Evolutionary conservation across 495 filamentous ascomycete species (phyloP), one percentile per base, ranked within the genome.

Genomic region (Penicillium taxi): DNA sequence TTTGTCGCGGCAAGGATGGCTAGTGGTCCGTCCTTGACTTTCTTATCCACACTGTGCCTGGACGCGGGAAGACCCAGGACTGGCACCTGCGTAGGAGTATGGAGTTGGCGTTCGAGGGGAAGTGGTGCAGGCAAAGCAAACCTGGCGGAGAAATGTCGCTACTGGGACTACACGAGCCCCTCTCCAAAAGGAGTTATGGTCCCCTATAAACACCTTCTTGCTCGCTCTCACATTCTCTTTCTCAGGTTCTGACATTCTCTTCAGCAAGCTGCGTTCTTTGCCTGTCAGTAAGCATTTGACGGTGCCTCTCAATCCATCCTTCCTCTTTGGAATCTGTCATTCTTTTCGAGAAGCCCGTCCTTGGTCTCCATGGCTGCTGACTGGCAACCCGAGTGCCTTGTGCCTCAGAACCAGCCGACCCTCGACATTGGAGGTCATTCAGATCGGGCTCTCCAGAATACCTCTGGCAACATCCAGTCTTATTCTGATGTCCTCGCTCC

Each of bases 201-300:
- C 56, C 48, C 58, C 56, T 70, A 72, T 72, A 69, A 69, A 69
- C 65, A 67, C 52, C 59, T 63, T 65, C 58, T 41, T 54, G 50
- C 50, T 62, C 64, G 65, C 67, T 70, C 58, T 54, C 61, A 70
- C 74, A 76, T 75, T 76, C 72, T 72, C 69, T 74, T 69, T 62
- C 56, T 42, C 61, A 71, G 66, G 66, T 56, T 62, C 58, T 63
- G 56, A 66, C 57, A 61, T 65, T 71, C 61, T 68, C 65, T 58
- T 62, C 45, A 50, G 41, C 50, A 56, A 52, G 58, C 52, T 64
- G 54, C 58, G 60, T 64, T 61, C 54, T 63, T 64, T 63, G 54
- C 55, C 55, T 55, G 63, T 50, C 56, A 57, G 59, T 48, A 60
- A 61, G 55, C 58, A 64, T 64, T 62, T 55, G 52, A 48, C 52